Conservation (phyloP, 2,329 filamentous ascomycete species). For the Thelonectria blattea region DNA sequence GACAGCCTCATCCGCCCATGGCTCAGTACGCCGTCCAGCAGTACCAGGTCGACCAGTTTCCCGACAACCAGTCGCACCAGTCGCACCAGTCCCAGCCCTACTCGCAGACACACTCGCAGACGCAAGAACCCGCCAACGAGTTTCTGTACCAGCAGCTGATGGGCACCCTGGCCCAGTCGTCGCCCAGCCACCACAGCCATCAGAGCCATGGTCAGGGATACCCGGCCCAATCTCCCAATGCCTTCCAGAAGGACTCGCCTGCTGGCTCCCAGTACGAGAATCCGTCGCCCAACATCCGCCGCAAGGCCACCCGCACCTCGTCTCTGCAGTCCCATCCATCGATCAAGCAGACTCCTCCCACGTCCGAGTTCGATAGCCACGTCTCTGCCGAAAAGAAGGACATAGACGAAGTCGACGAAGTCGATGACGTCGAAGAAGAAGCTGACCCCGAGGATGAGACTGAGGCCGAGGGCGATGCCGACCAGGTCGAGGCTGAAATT, state of each 20-base stretch:
- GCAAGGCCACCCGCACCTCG: conserved; percentile 45
- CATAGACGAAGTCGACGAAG: conserved; percentile 71
- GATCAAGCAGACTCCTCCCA: conserved; percentile 40
- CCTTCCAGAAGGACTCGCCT: conserved; percentile 58
- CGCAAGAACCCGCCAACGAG: conserved; percentile 48
- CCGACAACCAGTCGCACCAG: conserved; percentile 32
- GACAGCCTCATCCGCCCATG: conserved; percentile 34
- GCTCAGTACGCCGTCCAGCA: conserved; percentile 35
- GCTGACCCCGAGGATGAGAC: conserved; percentile 65
- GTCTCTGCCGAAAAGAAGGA: conserved; percentile 61
- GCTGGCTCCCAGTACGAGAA: conserved; percentile 49
- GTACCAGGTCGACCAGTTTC: conserved; percentile 37
- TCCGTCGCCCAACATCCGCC: conserved; percentile 51
- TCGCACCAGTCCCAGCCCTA: conserved; percentile 9
- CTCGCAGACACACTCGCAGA: conserved; percentile 33
- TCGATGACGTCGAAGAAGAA: conserved; percentile 67
- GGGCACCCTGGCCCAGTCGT: conserved; percentile 46
- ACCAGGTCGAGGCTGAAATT: conserved; percentile 56
- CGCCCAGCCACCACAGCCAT: conserved; percentile 43
- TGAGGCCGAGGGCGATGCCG: conserved; percentile 61
- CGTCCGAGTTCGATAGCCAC: conserved; percentile 40
- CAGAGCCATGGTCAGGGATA: conserved; percentile 47
- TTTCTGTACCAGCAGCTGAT: conserved; percentile 48
- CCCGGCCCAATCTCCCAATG: conserved; percentile 30
- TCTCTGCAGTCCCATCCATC: conserved; percentile 41